Conservation (phyloP, 768 basidiomycete species). For the Kwoniella mangroviensis region DNA sequence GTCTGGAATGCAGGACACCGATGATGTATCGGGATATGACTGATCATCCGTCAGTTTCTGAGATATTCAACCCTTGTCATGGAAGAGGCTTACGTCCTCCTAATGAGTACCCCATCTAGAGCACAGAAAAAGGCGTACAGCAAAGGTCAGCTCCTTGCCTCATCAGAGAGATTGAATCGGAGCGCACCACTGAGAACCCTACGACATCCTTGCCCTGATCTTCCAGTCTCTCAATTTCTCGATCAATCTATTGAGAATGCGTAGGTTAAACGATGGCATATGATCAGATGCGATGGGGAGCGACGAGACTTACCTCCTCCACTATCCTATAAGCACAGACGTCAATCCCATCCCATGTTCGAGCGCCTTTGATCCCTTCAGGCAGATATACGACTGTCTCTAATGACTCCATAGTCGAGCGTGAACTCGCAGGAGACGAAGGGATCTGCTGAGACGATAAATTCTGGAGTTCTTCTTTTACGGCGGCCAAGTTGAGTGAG, state of each 20-base stretch:
- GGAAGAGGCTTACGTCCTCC: slow-evolving; percentile 49
- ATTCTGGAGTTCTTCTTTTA: slow-evolving; percentile 35
- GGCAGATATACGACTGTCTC: slow-evolving; percentile 31
- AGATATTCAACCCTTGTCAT: too few species aligned
- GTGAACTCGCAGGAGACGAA: not conserved
- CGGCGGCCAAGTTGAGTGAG: slow-evolving; percentile 32
- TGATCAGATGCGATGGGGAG: not conserved
- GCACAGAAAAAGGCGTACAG: not conserved
- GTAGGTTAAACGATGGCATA: not conserved
- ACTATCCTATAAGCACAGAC: slow-evolving; percentile 47
- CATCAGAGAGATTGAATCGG: not conserved
- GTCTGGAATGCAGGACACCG: slow-evolving; percentile 43
- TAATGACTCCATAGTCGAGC: not conserved
- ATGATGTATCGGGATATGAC: slow-evolving; percentile 53
- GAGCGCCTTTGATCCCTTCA: slow-evolving; percentile 32
- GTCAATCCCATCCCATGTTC: slow-evolving; percentile 56
- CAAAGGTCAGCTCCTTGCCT: not conserved
- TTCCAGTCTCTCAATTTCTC: slow-evolving; percentile 44
- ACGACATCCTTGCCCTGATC: slow-evolving; percentile 34
- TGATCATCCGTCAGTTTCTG: slow-evolving; percentile 6
- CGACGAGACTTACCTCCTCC: slow-evolving; percentile 36
- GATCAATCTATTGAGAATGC: slow-evolving; percentile 27
- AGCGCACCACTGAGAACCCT: slow-evolving; percentile 39
- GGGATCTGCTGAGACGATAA: not conserved
- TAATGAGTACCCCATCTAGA: slow-evolving; percentile 52